A percentile compares a stretch with the other conserved stretches of the same genome.
phyloP scores from a whole-genome alignment of 495 filamentous ascomycete genomes.

The Trichocladium uniseriatum region DNA sequence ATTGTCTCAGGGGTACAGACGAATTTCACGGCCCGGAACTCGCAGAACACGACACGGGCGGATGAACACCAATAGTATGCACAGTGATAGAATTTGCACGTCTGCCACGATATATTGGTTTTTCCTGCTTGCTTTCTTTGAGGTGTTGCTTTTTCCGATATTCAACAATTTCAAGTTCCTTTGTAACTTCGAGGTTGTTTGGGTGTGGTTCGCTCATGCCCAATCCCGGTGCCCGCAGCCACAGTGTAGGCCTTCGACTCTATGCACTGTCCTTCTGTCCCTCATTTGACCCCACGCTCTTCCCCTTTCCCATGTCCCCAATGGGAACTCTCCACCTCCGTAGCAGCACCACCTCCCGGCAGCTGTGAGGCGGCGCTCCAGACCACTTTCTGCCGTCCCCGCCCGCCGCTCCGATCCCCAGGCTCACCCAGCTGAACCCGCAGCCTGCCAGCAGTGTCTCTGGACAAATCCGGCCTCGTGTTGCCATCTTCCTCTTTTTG shows the following conservation, averaged over 20 bases:
- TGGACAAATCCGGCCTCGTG: neutral
- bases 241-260: neutral
- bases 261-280: neutral
- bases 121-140: too few species aligned
- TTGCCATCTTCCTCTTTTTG: neutral
- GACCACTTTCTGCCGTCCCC: neutral
- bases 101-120: too few species aligned
- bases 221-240: too few species aligned
- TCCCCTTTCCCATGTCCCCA: neutral
- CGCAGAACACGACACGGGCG: too few species aligned
- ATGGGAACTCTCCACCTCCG: neutral
- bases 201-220: too few species aligned
- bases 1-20: too few species aligned
- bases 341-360: slow-evolving; percentile 2
- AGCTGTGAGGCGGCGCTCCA: neutral
- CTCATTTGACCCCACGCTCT: neutral
- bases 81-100: too few species aligned
- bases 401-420: neutral
- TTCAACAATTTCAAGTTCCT: too few species aligned
- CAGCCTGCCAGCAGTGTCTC: neutral
- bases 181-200: too few species aligned
- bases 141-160: too few species aligned
- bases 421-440: slow-evolving; percentile 11
- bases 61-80: too few species aligned
- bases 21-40: too few species aligned